Percentiles rank a stretch among this genome's conserved stretches.
Evolutionary conservation across 306 rosid species (phyloP).

Genomic region (Castanea sativa): DNA sequence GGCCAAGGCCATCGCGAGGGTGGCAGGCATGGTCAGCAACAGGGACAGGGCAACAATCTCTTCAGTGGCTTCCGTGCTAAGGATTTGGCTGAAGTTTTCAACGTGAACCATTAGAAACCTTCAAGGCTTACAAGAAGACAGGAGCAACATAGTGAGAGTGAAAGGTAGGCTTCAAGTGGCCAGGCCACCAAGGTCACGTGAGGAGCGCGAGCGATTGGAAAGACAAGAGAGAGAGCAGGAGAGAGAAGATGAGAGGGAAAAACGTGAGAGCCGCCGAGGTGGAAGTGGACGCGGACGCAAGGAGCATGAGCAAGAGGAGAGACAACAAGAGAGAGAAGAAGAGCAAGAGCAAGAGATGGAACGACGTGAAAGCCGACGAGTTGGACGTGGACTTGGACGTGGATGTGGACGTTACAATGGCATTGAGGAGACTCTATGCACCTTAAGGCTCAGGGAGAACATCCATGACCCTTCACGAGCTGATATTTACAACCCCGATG

Average conservation of each 20-base stretch:
- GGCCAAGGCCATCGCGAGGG: neutral
- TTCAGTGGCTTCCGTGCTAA: conserved; percentile 36
- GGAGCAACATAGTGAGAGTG: conserved; percentile 45
- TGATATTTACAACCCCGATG: conserved; percentile 40
- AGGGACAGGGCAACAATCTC: conserved; percentile 29
- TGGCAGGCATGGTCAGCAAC: neutral
- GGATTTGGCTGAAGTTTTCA: conserved; percentile 37
- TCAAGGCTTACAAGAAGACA: conserved; percentile 24
- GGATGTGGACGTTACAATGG: neutral
- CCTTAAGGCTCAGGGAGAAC: conserved; percentile 25
- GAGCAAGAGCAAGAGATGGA: too few species aligned
- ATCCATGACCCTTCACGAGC: conserved; percentile 33
- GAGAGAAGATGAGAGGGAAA: neutral
- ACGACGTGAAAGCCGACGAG: neutral
- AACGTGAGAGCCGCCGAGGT: neutral
- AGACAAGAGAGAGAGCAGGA: neutral
- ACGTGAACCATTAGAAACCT: conserved; percentile 22
- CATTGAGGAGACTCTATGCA: too few species aligned
- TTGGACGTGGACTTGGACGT: neutral
- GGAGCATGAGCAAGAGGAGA: too few species aligned
- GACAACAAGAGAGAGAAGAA: too few species aligned
- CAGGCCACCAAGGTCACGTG: conserved; percentile 28
- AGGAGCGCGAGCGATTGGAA: conserved; percentile 14
- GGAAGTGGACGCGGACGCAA: too few species aligned
- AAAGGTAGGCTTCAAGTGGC: conserved; percentile 28